These are phyloP conservation scores for Mentha longifolia DNA, from an alignment of 257 asterid species.

Conservation along the genomic window DNA sequence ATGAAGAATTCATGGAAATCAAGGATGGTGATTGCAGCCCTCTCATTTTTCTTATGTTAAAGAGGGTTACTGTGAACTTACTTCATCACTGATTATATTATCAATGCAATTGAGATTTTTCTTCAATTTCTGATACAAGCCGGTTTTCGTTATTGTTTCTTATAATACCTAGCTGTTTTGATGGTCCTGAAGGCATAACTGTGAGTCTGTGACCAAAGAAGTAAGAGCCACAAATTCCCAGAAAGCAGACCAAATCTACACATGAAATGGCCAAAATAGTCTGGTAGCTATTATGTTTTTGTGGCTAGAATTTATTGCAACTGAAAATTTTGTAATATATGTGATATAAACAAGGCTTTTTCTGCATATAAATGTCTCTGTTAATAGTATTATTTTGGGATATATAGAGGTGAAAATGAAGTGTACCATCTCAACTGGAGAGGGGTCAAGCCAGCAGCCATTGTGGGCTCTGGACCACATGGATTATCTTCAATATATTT, in stretches of 20 bases:
- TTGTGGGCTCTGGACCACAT: slow-evolving; percentile 41
- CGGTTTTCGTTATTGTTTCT: neutral
- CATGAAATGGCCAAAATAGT: slow-evolving; percentile 25
- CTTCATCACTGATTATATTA: slow-evolving; percentile 27
- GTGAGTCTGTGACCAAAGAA: slow-evolving; percentile 29
- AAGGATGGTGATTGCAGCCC: slow-evolving; percentile 16
- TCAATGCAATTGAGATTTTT: slow-evolving; percentile 34
- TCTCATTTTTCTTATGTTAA: slow-evolving; percentile 23
- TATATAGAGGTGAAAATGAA: slow-evolving; percentile 30
- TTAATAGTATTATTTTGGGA: slow-evolving; percentile 13
- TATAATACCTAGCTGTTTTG: slow-evolving; percentile 22
- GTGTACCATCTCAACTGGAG: slow-evolving; percentile 24
- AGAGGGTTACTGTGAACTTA: slow-evolving; percentile 33
- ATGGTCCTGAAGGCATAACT: slow-evolving; percentile 28
- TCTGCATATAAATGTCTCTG: neutral
- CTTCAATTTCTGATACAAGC: slow-evolving; percentile 22
- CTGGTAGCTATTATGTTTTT: slow-evolving; percentile 6
- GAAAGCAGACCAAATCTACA: neutral
- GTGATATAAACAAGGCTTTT: slow-evolving; percentile 1
- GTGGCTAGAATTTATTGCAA: slow-evolving; percentile 32
- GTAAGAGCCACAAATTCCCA: slow-evolving; percentile 31
- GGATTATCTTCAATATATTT: slow-evolving; percentile 26
- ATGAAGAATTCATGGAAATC: slow-evolving; percentile 29
- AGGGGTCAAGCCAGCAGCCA: slow-evolving; percentile 31
- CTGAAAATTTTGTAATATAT: slow-evolving; percentile 25